Evolutionary conservation across 2,329 filamentous ascomycete genomes (phyloP).

Genomic region (Helicocarpus griseus): DNA sequence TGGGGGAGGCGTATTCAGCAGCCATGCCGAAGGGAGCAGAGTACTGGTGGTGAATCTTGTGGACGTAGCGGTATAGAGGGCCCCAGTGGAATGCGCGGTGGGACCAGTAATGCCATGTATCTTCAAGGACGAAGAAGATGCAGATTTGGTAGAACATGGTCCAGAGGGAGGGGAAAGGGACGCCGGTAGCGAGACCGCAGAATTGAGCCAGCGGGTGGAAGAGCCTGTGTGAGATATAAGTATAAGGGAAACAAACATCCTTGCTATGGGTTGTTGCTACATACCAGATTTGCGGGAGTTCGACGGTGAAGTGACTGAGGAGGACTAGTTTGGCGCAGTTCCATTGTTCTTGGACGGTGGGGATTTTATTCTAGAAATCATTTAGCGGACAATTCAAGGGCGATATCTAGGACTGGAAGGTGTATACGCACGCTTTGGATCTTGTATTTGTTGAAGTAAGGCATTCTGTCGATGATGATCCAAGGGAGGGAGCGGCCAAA

Average conservation of each 20-base stretch:
- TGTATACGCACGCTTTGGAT: conserved; percentile 63
- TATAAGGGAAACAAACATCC: background rate
- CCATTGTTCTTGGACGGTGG: conserved; percentile 88
- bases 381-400: conserved; percentile 11
- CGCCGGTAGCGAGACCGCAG: conserved; percentile 76
- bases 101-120: conserved; percentile 97
- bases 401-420: background rate
- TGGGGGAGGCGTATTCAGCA: conserved; percentile 93
- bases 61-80: conserved; percentile 88
- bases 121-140: conserved; percentile 91
- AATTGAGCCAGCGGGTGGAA: conserved; percentile 95
- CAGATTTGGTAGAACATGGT: conserved; percentile 88
- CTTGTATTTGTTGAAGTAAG: conserved; percentile 87
- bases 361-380: conserved; percentile 59
- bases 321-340: conserved; percentile 88
- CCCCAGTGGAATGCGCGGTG: conserved; percentile 91
- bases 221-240: conserved; percentile 40
- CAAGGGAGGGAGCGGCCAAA: conserved; percentile 86
- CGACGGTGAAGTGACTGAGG: conserved; percentile 91
- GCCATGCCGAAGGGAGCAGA: conserved; percentile 93
- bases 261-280: conserved; percentile 4
- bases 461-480: conserved; percentile 82
- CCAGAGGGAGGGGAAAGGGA: conserved; percentile 76
- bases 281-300: conserved; percentile 91
- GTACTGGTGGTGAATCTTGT: conserved; percentile 99